Percentiles rank a stretch among this genome's conserved stretches.
These are phyloP conservation scores for Begonia loranthoides DNA, from an alignment of 306 rosid species.

Conservation along the genomic window DNA sequence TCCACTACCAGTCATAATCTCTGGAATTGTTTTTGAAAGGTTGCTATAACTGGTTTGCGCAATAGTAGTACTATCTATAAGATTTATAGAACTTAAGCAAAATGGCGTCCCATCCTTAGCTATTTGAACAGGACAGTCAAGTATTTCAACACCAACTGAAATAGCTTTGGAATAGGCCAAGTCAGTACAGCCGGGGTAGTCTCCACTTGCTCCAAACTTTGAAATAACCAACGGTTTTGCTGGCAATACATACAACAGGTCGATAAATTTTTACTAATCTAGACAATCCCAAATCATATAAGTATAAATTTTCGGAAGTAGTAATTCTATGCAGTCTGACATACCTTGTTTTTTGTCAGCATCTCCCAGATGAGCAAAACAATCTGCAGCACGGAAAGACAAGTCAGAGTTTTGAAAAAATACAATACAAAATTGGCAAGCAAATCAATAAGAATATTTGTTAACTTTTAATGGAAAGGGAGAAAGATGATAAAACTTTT, in stretches of 20 bases:
- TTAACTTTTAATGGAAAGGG: neutral
- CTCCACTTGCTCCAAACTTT: constrained; percentile 82
- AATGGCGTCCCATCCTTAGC: constrained; percentile 66
- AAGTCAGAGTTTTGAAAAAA: neutral
- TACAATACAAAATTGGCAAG: no score
- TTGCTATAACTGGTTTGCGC: constrained; percentile 31
- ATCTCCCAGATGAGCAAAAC: constrained; percentile 51
- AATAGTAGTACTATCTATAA: constrained; percentile 47
- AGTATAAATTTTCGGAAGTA: neutral
- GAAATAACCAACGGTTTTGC: constrained; percentile 60
- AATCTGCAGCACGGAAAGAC: constrained; percentile 36
- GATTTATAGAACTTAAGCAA: constrained; percentile 64
- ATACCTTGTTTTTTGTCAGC: constrained; percentile 48
- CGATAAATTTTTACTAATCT: constrained; percentile 13
- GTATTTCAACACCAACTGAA: constrained; percentile 58
- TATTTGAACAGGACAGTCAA: constrained; percentile 85
- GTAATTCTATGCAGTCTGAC: constrained; percentile 2
- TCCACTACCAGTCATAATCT: constrained; percentile 40
- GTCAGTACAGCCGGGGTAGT: constrained; percentile 62
- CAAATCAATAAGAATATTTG: neutral
- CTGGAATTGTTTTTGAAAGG: constrained; percentile 24
- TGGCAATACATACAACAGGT: constrained; percentile 20
- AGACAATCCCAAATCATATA: neutral
- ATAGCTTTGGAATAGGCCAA: constrained; percentile 51
- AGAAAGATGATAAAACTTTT: no score